Conservation (phyloP, 148 eudicot genomes). For the Camellia lanceoleosa region DNA sequence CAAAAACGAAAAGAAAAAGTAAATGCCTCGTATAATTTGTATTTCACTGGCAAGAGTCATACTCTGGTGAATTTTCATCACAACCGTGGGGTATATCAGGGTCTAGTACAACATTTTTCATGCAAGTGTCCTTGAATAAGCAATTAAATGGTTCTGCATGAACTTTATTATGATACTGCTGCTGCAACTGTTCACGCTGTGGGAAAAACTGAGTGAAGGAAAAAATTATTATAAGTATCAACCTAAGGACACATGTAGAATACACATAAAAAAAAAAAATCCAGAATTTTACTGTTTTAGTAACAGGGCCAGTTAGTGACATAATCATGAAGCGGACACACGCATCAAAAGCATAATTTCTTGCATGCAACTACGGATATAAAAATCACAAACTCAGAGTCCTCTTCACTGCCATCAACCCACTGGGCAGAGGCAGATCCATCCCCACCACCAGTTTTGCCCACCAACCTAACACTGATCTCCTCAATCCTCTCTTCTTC, state of each 20-base stretch:
- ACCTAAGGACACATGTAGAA: not conserved
- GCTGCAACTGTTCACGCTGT: constrained; percentile 66
- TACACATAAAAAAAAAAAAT: not conserved
- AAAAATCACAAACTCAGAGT: constrained; percentile 75
- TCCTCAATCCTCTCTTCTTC: too few relatives aligned
- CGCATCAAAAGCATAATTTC: not conserved
- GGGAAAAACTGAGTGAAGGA: constrained; percentile 54
- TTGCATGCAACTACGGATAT: not conserved
- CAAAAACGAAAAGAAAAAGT: constrained; percentile 6
- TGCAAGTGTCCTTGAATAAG: constrained; percentile 56
- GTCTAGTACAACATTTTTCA: constrained; percentile 75
- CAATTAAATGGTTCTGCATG: constrained; percentile 43
- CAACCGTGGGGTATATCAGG: constrained; percentile 79
- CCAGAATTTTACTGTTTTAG: not conserved
- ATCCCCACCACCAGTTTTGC: too few relatives aligned
- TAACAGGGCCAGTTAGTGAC: not conserved
- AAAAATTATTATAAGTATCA: not conserved
- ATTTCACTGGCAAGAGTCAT: constrained; percentile 25
- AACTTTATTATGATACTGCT: constrained; percentile 51
- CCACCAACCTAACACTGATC: too few relatives aligned
- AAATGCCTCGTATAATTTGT: not conserved
- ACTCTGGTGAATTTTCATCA: constrained; percentile 76
- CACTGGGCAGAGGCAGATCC: too few relatives aligned
- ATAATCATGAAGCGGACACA: not conserved
- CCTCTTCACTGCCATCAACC: too few relatives aligned